Base-by-base conservation (phyloP, 2,329 filamentous ascomycete genomes). In the Cadophora luteo-olivacea region DNA sequence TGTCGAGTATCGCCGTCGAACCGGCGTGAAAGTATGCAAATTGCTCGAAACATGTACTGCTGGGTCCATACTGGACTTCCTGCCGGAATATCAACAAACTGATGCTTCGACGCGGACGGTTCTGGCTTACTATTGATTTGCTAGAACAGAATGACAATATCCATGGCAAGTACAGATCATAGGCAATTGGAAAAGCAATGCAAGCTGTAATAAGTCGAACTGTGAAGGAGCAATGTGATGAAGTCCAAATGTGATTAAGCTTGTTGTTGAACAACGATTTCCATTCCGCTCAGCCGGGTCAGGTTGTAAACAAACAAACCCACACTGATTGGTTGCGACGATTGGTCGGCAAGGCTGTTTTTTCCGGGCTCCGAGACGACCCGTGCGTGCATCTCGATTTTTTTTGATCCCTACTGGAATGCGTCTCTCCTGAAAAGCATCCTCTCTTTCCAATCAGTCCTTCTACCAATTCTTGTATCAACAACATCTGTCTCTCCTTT, bases 11-110 rank as follows among this genome's bases (percentile, higher is more conserved):
- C 70, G 69, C 54, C 76, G 68, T 61, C 74, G 70, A 7, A 77
- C 72, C 16, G 77, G 75, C 58, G 77, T 77, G 65, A 73, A 77
- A 61, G 73, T 68, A 72, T 65, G 57, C 55, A 67, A 55, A 60
- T 63, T 52, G 51, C 61, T 61, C 16, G 55, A 51, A 41, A 52
- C 38, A 19, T 55, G 54, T 61, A 48, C 61, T 54, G 57, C 69
- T 60, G 58, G 52, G 62, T 65, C 57, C 64, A 68, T 67, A 52
- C n/a, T 65, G 49, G 45, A 64, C 19, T 45, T 60, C 49, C 68
- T 64, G 36, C 19, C 11, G 25, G 9, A 64, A 57, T 29, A 29
- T 67, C 55, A 70, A 48, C 54, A 66, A 25, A 16, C 16, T 4
- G 24, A 51, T 41, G 36, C 4, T 22, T 14, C 7, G 22, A 32